Conservation (phyloP, 2,329 filamentous ascomycete species). For the Fusarium tuaranense region DNA sequence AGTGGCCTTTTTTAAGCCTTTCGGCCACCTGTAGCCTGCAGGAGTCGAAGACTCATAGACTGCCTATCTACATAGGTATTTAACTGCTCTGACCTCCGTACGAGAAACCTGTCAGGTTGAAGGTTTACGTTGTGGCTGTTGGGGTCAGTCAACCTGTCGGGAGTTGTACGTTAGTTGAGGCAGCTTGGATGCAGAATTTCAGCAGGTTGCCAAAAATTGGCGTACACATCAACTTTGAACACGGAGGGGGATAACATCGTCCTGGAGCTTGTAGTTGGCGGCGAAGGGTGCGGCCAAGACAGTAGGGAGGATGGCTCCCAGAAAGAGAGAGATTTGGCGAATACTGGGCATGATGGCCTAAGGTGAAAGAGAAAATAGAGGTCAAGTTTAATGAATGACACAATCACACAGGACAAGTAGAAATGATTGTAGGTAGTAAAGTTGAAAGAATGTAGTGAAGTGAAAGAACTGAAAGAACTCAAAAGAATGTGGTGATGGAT, state of each 20-base stretch:
- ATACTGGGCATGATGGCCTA: background rate
- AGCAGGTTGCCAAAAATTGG: too few species aligned
- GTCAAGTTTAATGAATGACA: background rate
- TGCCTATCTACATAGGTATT: too few species aligned
- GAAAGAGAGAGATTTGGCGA: background rate
- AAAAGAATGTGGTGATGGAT: background rate
- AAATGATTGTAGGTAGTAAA: background rate
- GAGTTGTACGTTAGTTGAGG: too few species aligned
- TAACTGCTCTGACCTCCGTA: too few species aligned
- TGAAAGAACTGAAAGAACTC: background rate
- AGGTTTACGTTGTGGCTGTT: too few species aligned
- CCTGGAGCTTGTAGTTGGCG: background rate
- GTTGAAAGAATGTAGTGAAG: background rate
- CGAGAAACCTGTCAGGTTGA: too few species aligned
- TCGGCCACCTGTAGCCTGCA: too few species aligned
- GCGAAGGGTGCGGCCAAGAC: background rate
- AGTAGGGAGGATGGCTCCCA: background rate
- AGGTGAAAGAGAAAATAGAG: background rate
- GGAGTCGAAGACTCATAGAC: too few species aligned
- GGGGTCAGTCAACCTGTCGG: too few species aligned
- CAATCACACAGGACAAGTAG: background rate
- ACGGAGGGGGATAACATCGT: constrained; percentile 44
- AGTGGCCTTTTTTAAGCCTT: too few species aligned
- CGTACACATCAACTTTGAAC: too few species aligned
- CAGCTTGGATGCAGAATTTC: too few species aligned